Base-by-base conservation (phyloP, 306 rosid species). In the Sicyos edulis region DNA sequence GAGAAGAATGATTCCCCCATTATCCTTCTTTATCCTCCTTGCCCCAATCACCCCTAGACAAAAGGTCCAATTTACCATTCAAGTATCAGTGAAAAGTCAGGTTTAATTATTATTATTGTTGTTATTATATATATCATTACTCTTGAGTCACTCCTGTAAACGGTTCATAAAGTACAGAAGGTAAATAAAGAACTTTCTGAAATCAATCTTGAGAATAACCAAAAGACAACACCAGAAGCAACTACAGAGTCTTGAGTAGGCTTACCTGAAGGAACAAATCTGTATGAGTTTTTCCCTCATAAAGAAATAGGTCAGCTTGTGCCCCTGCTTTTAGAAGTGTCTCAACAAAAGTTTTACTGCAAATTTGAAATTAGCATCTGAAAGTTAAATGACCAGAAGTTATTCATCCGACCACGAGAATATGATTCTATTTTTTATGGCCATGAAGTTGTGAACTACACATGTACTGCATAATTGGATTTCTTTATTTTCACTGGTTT, bases 231-330 rank as follows among this genome's bases (percentile, higher is more conserved):
- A 34, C 19, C 40, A 51, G 66, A 76, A 21, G 56, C 55, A 6
- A 19, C 57, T 32, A 68, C 13, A 22, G 52, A 50, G 15, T 22
- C 22, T 26, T 16, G 73, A 51, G 32, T n/a, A 57, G 47, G 42
- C 90, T 80, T 85, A 89, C 99, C 79, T 95, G 96, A 65, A 95
- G 84, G 82, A 95, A 95, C 87, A 95, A 79, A 85, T 95, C 99
- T 70, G 99, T 95, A 83, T 95, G 99, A 34, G 86, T 89, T 85
- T 95, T 91, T 34, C 97, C 99, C 19, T 87, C 86, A 20, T 80
- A 95, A 16, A 91, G 83, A 80, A 89, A 73, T 20, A 95, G 77
- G 76, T 85, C 84, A 70, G 86, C 87, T 83, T 61, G 84, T 53
- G 82, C 96, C 20, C 99, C 99, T 53, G 73, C 86, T 74, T 70